These are phyloP conservation scores for Euphrasia arctica DNA, from an alignment of 305 asterid species.

Conservation along the genomic window DNA sequence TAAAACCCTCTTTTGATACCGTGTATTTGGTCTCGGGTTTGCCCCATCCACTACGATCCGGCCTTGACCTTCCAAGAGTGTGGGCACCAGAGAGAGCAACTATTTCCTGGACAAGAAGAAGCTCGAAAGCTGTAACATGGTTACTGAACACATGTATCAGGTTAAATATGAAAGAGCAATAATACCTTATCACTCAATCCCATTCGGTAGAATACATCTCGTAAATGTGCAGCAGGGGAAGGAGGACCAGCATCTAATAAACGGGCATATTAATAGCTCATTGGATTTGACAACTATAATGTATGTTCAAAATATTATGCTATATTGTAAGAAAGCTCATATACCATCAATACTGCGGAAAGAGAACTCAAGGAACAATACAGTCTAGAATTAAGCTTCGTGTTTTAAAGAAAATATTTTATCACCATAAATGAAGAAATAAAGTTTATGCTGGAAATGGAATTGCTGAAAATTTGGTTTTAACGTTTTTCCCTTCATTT, in stretches of 20 bases:
- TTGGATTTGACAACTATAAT: slow-evolving; percentile 10
- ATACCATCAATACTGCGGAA: neutral
- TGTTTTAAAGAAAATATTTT: neutral
- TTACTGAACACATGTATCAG: slow-evolving; percentile 21
- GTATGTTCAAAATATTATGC: neutral
- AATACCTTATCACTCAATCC: slow-evolving; percentile 83
- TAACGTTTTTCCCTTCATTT: neutral
- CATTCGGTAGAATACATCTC: slow-evolving; percentile 89
- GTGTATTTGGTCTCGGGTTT: slow-evolving; percentile 92
- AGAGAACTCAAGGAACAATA: neutral
- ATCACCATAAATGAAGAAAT: slow-evolving; percentile 3
- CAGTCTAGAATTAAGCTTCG: neutral
- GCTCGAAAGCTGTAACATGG: slow-evolving; percentile 21
- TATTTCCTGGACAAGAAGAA: slow-evolving; percentile 61
- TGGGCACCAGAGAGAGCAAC: slow-evolving; percentile 99
- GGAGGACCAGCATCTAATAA: slow-evolving; percentile 95
- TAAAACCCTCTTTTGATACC: slow-evolving; percentile 36
- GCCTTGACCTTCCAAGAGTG: slow-evolving; percentile 94
- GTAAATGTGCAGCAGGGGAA: slow-evolving; percentile 90
- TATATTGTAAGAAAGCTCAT: neutral
- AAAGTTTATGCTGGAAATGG: neutral
- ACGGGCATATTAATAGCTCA: slow-evolving; percentile 21
- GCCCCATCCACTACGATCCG: slow-evolving; percentile 99
- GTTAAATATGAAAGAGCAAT: slow-evolving; percentile 9
- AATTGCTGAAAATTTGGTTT: neutral